Percentiles rank a stretch among this genome's conserved stretches.
Evolutionary conservation across 495 filamentous ascomycete genomes (phyloP).

Genomic region (Penicillium waksmanii): DNA sequence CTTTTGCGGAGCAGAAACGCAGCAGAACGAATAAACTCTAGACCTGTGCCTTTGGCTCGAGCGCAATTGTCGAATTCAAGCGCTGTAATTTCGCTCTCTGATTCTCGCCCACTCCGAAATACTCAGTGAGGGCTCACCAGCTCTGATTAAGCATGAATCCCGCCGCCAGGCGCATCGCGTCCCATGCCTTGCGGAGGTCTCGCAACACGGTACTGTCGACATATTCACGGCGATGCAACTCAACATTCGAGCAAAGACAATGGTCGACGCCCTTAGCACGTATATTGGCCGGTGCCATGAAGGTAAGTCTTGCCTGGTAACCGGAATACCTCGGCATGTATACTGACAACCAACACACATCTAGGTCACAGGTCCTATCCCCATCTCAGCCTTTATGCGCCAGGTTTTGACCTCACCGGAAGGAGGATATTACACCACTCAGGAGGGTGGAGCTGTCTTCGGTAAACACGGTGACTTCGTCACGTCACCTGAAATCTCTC

Average conservation of each 20-base stretch:
- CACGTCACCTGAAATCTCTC: slow-evolving; percentile 95
- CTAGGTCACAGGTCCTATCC: slow-evolving; percentile 78
- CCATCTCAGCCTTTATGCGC: slow-evolving; percentile 94
- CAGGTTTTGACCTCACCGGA: slow-evolving; percentile 91
- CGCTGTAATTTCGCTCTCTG: background rate
- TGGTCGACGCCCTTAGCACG: slow-evolving; percentile 94
- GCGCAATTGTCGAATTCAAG: background rate
- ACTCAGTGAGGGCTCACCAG: background rate
- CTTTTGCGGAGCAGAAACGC: slow-evolving; percentile 30
- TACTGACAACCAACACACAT: slow-evolving; percentile 38
- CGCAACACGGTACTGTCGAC: slow-evolving; percentile 20
- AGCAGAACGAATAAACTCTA: background rate
- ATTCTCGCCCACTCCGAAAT: background rate
- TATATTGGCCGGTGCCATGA: slow-evolving; percentile 79
- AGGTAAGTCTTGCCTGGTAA: slow-evolving; percentile 49
- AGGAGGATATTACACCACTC: slow-evolving; percentile 89
- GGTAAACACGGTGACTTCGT: slow-evolving; percentile 92
- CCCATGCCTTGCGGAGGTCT: slow-evolving; percentile 34
- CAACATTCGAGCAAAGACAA: slow-evolving; percentile 49
- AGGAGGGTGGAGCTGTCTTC: slow-evolving; percentile 70
- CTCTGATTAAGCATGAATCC: slow-evolving; percentile 35
- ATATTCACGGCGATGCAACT: slow-evolving; percentile 36
- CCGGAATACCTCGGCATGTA: background rate
- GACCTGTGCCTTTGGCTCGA: background rate
- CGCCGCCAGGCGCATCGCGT: slow-evolving; percentile 37